These are phyloP conservation scores for Scleromitrula shiraiana DNA, from an alignment of 2,329 filamentous ascomycete species.

Conservation along the genomic window DNA sequence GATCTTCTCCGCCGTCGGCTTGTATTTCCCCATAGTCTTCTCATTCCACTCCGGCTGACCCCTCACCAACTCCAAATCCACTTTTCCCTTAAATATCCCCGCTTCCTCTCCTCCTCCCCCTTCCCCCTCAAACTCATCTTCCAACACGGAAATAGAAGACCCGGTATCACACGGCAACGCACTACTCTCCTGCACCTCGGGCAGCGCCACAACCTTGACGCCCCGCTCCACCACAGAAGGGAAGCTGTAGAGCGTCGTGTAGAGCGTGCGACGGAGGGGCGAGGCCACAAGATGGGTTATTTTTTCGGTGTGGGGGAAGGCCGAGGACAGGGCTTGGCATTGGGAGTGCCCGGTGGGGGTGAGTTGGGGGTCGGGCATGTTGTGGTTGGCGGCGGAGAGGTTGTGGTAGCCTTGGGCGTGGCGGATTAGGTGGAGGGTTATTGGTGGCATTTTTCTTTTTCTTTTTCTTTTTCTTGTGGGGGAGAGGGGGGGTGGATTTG, in stretches of 20 bases:
- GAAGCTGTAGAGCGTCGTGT: conserved; percentile 68
- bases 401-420: conserved; percentile 81
- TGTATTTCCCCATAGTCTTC: conserved; percentile 26
- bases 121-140: conserved; percentile 48
- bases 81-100: neutral
- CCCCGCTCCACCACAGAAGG: conserved; percentile 40
- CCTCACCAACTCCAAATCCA: neutral
- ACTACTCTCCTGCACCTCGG: conserved; percentile 72
- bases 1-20: conserved; percentile 25
- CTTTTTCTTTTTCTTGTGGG: too few relatives aligned
- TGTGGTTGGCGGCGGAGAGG: conserved; percentile 59
- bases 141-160: conserved; percentile 45
- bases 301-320: conserved; percentile 56
- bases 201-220: conserved; percentile 51
- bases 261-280: conserved; percentile 71
- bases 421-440: conserved; percentile 58
- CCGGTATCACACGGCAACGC: conserved; percentile 71
- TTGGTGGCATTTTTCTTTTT: conserved; percentile 4
- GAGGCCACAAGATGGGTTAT: conserved; percentile 69
- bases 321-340: conserved; percentile 53
- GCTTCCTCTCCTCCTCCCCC: neutral
- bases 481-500: neutral
- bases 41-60: conserved; percentile 6
- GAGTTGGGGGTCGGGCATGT: conserved; percentile 67
- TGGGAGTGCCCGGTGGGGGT: conserved; percentile 70